phyloP scores from a whole-genome alignment of 2,329 filamentous ascomycete genomes.

The Aspergillus clavatus region DNA sequence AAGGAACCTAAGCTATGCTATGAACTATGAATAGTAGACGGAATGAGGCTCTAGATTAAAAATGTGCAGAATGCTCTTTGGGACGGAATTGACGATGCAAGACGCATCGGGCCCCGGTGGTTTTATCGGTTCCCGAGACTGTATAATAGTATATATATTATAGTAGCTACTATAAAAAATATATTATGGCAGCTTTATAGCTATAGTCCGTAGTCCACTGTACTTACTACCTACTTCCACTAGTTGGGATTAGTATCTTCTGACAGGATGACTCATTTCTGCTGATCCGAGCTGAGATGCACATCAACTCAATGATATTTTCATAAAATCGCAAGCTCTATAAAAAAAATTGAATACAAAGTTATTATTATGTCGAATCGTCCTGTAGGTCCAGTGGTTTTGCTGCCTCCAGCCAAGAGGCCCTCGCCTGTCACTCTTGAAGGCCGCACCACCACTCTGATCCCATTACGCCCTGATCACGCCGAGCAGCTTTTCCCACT shows the following conservation, averaged over 20 bases:
- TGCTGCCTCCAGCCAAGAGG: slow-evolving; percentile 5
- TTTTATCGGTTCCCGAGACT: neutral
- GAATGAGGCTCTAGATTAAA: neutral
- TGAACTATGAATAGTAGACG: neutral
- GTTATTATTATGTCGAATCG: neutral
- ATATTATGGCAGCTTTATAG: too few species aligned
- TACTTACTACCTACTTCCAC: too few species aligned
- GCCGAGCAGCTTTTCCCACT: slow-evolving; percentile 27
- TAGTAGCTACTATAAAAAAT: too few species aligned
- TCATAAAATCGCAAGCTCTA: too few species aligned
- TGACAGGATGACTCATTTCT: neutral
- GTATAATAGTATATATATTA: too few species aligned
- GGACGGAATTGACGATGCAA: neutral
- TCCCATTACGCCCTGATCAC: slow-evolving; percentile 25
- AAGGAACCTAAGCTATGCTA: neutral
- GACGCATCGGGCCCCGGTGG: neutral
- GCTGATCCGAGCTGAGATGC: neutral
- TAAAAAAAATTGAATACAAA: neutral
- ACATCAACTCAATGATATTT: neutral
- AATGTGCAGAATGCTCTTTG: neutral
- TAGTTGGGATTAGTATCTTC: neutral
- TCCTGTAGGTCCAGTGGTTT: neutral
- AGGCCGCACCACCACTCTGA: slow-evolving; percentile 26
- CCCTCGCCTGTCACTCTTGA: slow-evolving; percentile 9
- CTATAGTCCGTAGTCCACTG: too few species aligned